Evolutionary conservation across 2,329 filamentous ascomycete genomes (phyloP).

Genomic region (Keithomyces neogunnii): DNA sequence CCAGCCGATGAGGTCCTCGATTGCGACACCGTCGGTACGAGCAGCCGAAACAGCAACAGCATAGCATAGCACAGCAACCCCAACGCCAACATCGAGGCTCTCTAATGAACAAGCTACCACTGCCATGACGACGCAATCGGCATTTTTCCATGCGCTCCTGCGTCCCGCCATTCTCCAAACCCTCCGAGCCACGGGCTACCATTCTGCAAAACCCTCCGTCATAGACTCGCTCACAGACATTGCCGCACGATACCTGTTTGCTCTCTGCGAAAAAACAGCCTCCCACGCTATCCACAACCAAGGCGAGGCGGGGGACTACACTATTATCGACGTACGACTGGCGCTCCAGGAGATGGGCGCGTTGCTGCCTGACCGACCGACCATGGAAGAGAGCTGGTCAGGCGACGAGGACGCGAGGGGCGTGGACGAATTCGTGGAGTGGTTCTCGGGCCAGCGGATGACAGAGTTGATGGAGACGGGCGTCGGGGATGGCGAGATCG

Average conservation of each 20-base stretch:
- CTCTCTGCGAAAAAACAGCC: conserved; percentile 66
- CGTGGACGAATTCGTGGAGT: conserved; percentile 68
- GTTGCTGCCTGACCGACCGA: conserved; percentile 58
- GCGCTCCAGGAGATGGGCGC: conserved; percentile 76
- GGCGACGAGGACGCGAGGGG: conserved; percentile 72
- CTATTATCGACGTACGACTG: conserved; percentile 70
- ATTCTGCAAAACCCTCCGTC: conserved; percentile 70
- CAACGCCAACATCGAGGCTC: not conserved
- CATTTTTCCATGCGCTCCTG: conserved; percentile 65
- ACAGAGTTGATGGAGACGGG: conserved; percentile 76
- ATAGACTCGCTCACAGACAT: conserved; percentile 85
- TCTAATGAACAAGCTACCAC: conserved; percentile 6
- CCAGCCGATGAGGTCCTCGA: conserved; percentile 22
- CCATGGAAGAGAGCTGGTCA: conserved; percentile 58
- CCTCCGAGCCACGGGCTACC: conserved; percentile 84
- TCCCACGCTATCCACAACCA: conserved; percentile 62
- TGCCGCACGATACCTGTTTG: conserved; percentile 68
- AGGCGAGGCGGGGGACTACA: conserved; percentile 39
- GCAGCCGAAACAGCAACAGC: conserved; percentile 8
- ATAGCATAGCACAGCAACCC: not conserved
- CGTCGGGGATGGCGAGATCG: conserved; percentile 56
- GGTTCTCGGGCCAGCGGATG: conserved; percentile 68
- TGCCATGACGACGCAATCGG: conserved; percentile 35
- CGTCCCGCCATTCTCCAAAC: conserved; percentile 85
- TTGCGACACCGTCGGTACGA: conserved; percentile 18